phyloP scores from a whole-genome alignment of 1,284 basidiomycete genomes.

The Athelia psychrophila region DNA sequence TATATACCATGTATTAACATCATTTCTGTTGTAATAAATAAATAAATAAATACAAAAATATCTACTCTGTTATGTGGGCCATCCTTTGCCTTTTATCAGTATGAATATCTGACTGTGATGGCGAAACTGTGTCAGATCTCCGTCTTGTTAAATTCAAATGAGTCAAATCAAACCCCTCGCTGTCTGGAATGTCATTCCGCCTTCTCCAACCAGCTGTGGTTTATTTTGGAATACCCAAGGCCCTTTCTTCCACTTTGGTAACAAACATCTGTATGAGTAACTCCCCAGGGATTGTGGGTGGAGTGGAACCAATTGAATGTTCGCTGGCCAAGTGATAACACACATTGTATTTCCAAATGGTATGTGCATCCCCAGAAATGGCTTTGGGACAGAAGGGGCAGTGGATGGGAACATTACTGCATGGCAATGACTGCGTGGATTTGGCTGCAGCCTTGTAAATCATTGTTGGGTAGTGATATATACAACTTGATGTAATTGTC shows the following conservation, averaged over 20 bases:
- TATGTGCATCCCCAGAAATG: slow-evolving; percentile 8
- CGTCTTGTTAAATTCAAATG: not conserved
- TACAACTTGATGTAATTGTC: slow-evolving; percentile 13
- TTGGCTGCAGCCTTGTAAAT: slow-evolving; percentile 10
- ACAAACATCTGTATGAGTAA: not conserved
- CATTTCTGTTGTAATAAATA: too few relatives aligned
- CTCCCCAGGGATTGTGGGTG: not conserved
- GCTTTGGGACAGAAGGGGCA: slow-evolving; percentile 13
- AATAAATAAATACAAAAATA: not conserved
- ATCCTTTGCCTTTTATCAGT: not conserved
- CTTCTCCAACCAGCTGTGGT: not conserved
- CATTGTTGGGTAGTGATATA: slow-evolving; percentile 17
- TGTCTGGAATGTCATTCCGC: not conserved
- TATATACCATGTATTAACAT: too few relatives aligned
- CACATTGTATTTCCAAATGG: slow-evolving; percentile 24
- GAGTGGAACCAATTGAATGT: not conserved
- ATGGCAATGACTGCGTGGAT: slow-evolving; percentile 8
- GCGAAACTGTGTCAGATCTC: not conserved
- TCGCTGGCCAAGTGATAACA: not conserved
- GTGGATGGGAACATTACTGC: slow-evolving; percentile 19
- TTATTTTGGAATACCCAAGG: not conserved
- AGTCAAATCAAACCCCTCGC: not conserved
- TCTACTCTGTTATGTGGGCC: not conserved
- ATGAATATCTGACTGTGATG: not conserved
- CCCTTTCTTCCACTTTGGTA: not conserved